Evolutionary conservation across 148 eudicot genomes (phyloP).

Genomic region (Diospyros lotus): DNA sequence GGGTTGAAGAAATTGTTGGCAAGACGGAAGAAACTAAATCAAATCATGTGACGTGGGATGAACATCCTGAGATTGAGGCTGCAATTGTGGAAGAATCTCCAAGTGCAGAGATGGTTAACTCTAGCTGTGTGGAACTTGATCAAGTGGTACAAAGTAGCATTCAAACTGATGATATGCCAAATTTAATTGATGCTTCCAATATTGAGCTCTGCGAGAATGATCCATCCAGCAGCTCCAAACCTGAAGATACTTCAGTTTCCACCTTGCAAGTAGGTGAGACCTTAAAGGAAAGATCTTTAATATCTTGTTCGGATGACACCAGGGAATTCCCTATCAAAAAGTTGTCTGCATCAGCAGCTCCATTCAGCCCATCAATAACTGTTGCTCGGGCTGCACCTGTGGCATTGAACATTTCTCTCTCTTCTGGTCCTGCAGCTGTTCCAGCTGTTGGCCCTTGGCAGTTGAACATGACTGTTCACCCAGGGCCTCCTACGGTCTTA

Average conservation of each 20-base stretch:
- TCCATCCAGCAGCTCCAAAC: slow-evolving; percentile 19
- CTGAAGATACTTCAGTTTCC: slow-evolving; percentile 23
- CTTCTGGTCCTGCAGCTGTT: slow-evolving; percentile 52
- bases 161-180: slow-evolving; percentile 20
- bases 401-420: slow-evolving; percentile 55
- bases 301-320: slow-evolving; percentile 40
- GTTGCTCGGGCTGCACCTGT: slow-evolving; percentile 45
- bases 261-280: slow-evolving; percentile 38
- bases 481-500: slow-evolving; percentile 48
- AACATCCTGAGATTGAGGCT: slow-evolving; percentile 25
- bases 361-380: slow-evolving; percentile 67
- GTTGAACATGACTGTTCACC: slow-evolving; percentile 79
- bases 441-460: slow-evolving; percentile 78
- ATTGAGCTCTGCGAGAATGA: slow-evolving; percentile 25
- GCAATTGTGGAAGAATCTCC: slow-evolving; percentile 22
- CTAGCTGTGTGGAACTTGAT: slow-evolving; percentile 43
- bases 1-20: slow-evolving; percentile 17
- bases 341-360: slow-evolving; percentile 94
- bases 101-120: slow-evolving; percentile 27
- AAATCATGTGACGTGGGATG: slow-evolving; percentile 24
- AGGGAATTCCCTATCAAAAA: slow-evolving; percentile 60
- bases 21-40: slow-evolving; percentile 34
- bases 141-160: slow-evolving; percentile 37
- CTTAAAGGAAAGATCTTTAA: slow-evolving; percentile 46
- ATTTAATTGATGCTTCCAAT: slow-evolving; percentile 30